Evolutionary conservation across 2,329 filamentous ascomycete genomes (phyloP).

Genomic region (Leptographium wingfieldii): DNA sequence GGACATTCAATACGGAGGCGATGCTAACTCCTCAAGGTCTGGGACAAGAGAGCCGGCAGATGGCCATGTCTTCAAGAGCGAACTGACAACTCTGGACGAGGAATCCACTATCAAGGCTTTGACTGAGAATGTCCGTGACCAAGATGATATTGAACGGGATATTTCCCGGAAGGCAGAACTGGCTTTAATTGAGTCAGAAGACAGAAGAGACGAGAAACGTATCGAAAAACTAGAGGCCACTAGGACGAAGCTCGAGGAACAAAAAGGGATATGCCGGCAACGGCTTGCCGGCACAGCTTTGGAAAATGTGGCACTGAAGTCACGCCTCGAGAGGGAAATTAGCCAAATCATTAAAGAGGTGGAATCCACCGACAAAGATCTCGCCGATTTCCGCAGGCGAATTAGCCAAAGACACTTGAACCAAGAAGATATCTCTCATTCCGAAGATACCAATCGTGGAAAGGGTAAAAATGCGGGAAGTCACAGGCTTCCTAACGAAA

Average conservation of each 20-base stretch:
- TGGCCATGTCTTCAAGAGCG: background rate
- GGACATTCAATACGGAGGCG: background rate
- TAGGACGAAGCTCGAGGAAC: slow-evolving; percentile 47
- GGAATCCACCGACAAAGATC: slow-evolving; percentile 53
- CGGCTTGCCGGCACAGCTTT: slow-evolving; percentile 29
- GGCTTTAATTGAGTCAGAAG: slow-evolving; percentile 47
- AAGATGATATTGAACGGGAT: slow-evolving; percentile 82
- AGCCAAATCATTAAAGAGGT: slow-evolving; percentile 42
- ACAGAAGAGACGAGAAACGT: slow-evolving; percentile 48
- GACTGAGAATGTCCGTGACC: slow-evolving; percentile 62
- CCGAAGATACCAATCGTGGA: slow-evolving; percentile 21
- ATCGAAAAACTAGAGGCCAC: slow-evolving; percentile 45
- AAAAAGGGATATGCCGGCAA: slow-evolving; percentile 45
- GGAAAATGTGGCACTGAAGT: slow-evolving; percentile 36
- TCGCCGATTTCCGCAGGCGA: slow-evolving; percentile 66
- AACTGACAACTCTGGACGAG: slow-evolving; percentile 31
- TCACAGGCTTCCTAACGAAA: slow-evolving; percentile 63
- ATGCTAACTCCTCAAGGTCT: background rate
- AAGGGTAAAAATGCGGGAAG: slow-evolving; percentile 29
- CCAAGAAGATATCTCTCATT: background rate
- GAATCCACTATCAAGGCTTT: slow-evolving; percentile 47
- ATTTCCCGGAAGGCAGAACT: slow-evolving; percentile 54
- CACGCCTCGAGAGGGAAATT: slow-evolving; percentile 53
- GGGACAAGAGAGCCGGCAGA: background rate
- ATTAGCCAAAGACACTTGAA: slow-evolving; percentile 57